Evolutionary conservation across 176 grass and related monocot species (phyloP).

Genomic region (Triticum timopheevii): DNA sequence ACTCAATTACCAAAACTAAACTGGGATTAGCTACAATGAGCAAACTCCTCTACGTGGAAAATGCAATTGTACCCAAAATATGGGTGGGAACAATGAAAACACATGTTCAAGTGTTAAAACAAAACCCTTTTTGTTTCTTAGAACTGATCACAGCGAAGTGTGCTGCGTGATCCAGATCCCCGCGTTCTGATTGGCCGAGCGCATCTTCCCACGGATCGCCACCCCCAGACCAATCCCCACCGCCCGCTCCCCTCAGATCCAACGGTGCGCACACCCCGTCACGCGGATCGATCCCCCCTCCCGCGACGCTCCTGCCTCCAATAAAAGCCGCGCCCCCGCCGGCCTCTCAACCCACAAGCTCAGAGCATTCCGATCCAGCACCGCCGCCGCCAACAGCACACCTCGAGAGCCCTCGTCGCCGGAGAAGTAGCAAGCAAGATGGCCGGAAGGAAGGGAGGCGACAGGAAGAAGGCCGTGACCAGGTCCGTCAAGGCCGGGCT

Average conservation of each 20-base stretch:
- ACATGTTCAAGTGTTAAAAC: background rate
- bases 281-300: conserved; percentile 4
- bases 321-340: background rate
- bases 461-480: conserved; percentile 9
- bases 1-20: no score
- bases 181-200: background rate
- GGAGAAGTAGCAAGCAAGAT: background rate
- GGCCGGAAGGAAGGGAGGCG: conserved; percentile 12
- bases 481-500: conserved; percentile 51
- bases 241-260: background rate
- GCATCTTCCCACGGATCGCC: background rate
- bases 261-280: background rate
- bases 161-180: background rate
- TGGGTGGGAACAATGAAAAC: background rate
- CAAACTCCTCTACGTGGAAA: background rate
- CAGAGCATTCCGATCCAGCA: background rate
- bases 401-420: no score
- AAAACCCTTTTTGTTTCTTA: background rate
- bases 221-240: background rate
- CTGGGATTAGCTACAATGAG: no score
- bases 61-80: background rate
- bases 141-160: background rate
- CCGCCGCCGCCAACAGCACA: no score
- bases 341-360: background rate
- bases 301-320: background rate